phyloP scores from a whole-genome alignment of 441 rosid species.

The Populus tomentosa region DNA sequence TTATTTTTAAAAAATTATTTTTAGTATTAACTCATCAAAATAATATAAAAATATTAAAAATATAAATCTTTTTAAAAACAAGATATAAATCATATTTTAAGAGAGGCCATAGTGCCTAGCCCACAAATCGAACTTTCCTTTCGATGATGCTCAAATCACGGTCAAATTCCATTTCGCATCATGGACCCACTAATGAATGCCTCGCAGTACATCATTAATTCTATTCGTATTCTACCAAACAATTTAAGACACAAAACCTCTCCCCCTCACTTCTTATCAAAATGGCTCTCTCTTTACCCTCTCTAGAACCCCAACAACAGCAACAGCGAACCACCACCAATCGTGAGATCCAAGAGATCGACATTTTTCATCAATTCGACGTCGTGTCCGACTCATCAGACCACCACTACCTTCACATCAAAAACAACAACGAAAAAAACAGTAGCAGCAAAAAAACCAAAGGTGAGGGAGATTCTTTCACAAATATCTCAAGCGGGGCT shows the following conservation, averaged over 20 bases:
- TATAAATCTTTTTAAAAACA: too few species aligned
- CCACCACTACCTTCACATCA: constrained; percentile 16
- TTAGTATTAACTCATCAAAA: too few species aligned
- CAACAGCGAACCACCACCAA: neutral
- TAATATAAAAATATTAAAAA: too few species aligned
- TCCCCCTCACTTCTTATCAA: neutral
- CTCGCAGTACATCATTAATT: neutral
- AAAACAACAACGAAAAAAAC: neutral
- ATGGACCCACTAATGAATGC: neutral
- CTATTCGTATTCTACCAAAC: neutral
- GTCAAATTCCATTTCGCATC: neutral
- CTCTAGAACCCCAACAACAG: neutral
- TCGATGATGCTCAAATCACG: neutral
- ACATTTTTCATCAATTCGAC: constrained; percentile 28
- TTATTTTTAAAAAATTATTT: too few species aligned
- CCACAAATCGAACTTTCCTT: neutral
- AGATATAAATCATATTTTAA: too few species aligned
- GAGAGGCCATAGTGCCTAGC: neutral
- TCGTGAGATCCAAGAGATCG: constrained; percentile 19
- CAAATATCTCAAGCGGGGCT: constrained; percentile 12
- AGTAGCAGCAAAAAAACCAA: neutral
- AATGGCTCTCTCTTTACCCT: constrained; percentile 3
- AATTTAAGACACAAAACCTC: neutral
- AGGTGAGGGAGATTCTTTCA: constrained; percentile 12
- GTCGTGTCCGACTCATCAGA: constrained; percentile 32